Evolutionary conservation across 306 rosid species (phyloP), one percentile per base, ranked within the genome.

Genomic region (Vigna mungo): DNA sequence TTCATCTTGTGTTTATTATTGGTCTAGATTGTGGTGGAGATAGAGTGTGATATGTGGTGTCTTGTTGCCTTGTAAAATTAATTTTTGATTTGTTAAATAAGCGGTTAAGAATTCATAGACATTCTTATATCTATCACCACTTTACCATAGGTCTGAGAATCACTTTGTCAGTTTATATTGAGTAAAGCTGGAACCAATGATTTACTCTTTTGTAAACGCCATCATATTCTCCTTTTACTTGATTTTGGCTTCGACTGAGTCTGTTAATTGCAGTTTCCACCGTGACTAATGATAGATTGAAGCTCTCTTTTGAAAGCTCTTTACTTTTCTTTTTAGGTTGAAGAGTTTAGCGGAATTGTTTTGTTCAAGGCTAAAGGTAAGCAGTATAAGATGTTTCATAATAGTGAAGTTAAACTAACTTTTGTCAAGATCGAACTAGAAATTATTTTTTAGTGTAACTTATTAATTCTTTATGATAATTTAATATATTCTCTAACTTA

Each of bases 1-100:
- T 25, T 58, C 6, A 72, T 36, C 64, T 21, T 62, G 68, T 72
- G 59, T 77, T 83, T 65, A 71, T 83, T 84, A 68, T 51, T 70
- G 64, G 46, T 32, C 78, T 73, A 12, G 77, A 65, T 68, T 54
- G 32, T 80, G 84, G 34, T 43, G 41, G 60, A 58, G 68, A 49
- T 74, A 21, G 76, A 68, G 68, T 66, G 54, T 21, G 9, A 53
- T 63, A 59, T 56, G 34, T 52, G 37, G 71, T 54, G 69, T 69
- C 72, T 62, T 54, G 69, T 48, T 68, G 46, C 73, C 21, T 39
- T 73, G 69, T 67, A 63, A 36, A 72, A 80, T 52, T 62, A 82
- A 77, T 51, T 52, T 65, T 48, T 46, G 21, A 60, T 76, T 70
- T 18, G 12, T 54, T 27, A 41, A 78, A 71, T 34, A 83, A 73